Evolutionary conservation across 106 monocot genomes (phyloP), one percentile per base, ranked within the genome.

Genomic region (Allium sativum): DNA sequence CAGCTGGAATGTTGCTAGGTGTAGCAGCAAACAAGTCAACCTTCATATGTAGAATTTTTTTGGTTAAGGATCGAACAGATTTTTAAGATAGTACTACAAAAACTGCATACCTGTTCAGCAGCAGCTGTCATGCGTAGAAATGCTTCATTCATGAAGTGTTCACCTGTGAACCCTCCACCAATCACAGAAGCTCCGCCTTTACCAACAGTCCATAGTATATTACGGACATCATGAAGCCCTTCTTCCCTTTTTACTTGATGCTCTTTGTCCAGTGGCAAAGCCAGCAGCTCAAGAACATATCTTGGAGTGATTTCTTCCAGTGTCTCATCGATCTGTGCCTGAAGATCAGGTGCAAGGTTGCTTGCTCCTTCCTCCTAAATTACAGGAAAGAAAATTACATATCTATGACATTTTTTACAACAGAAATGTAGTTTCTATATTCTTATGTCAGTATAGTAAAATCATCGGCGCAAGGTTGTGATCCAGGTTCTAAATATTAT

Each of bases 281-380:
- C 84, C 14, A 96, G 70, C 68, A 96, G 96, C 66, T 91, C 96
- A 31, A 96, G 74, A 43, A 84, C 72, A 71, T 74, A 91, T 18
- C 69, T 75, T 67, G 90, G 96, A 18, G 84, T 78, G 54, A 96
- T 87, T 53, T 91, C 96, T 78, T 96, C 96, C 48, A 96, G 59
- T 69, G 96, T 96, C 52, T 88, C 87, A 22, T 96, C 91, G 65
- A 96, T 96, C 55, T 96, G 96, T 53, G 65, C 64, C 68, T 76
- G 70, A 21, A 96, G 64, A 69, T 87, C 78, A 54, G 79, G 87
- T 46, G 91, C 96, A 70, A 96, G 96, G 59, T 84, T 91, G 62
- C 80, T 91, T 52, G 91, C 91, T 52, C 96, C 96, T 79, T 96
- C 96, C 76, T 96, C 96, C 91, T 96, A 57, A n/a, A 6, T 59